A percentile compares a stretch with the other conserved stretches of the same genome.
Conservation (phyloP, 345 rosid genomes). For the Eutrema yunnanense region DNA sequence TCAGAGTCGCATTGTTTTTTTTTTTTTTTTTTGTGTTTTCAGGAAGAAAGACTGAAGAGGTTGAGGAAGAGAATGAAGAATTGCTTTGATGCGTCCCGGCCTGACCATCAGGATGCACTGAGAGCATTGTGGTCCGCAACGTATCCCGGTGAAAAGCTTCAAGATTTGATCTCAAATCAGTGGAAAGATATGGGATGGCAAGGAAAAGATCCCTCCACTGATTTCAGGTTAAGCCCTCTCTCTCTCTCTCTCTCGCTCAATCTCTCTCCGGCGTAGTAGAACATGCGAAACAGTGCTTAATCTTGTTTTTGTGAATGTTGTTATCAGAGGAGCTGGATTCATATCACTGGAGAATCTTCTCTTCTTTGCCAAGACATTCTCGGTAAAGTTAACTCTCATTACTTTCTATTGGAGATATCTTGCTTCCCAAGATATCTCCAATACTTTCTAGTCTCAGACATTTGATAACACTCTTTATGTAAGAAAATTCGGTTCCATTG, state of each 20-base stretch:
- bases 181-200: slow-evolving; percentile 99
- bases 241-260: neutral
- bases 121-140: slow-evolving; percentile 84
- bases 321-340: slow-evolving; percentile 86
- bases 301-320: neutral
- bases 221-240: slow-evolving; percentile 54
- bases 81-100: slow-evolving; percentile 61
- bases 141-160: slow-evolving; percentile 64
- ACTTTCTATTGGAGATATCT: no score
- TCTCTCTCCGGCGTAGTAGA: neutral
- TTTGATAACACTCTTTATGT: neutral
- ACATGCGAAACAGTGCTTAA: neutral
- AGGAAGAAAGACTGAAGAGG: slow-evolving; percentile 77
- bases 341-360: slow-evolving; percentile 86
- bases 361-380: slow-evolving; percentile 86
- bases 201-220: slow-evolving; percentile 94
- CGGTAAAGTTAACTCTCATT: slow-evolving; percentile 36
- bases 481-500: neutral
- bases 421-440: no score
- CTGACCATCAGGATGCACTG: slow-evolving; percentile 86
- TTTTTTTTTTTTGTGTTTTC: neutral
- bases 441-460: neutral
- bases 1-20: neutral
- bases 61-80: slow-evolving; percentile 70
- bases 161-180: slow-evolving; percentile 73